phyloP scores from a whole-genome alignment of 352 stramenopile genomes.

The Plasmopara viticola region DNA sequence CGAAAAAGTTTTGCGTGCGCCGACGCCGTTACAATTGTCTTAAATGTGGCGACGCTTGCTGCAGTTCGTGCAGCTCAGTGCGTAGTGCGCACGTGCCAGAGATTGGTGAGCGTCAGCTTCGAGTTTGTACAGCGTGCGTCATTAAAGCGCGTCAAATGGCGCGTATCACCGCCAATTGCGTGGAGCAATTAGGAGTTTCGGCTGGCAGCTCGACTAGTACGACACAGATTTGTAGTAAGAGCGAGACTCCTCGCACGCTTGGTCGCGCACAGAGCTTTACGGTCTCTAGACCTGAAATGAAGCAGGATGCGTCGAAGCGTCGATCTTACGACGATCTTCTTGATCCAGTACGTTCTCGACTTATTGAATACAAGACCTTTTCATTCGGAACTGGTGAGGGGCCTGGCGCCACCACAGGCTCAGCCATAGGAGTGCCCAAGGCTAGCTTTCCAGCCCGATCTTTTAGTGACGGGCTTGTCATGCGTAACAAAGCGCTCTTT shows the following conservation, averaged over 20 bases:
- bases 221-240: constrained; percentile 21
- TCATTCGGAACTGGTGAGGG: constrained; percentile 26
- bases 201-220: constrained; percentile 6
- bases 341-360: constrained; percentile 58
- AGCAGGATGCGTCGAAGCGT: constrained; percentile 25
- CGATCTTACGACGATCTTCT: constrained; percentile 70
- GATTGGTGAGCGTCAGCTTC: constrained; percentile 64
- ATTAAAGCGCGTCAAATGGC: constrained; percentile 57
- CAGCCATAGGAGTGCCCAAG: constrained; percentile 40
- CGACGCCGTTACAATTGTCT: constrained; percentile 77
- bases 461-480: constrained; percentile 74
- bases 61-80: constrained; percentile 67
- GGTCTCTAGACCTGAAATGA: constrained; percentile 9
- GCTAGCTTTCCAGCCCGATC: constrained; percentile 58
- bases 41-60: constrained; percentile 77
- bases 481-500: constrained; percentile 61
- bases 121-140: constrained; percentile 75
- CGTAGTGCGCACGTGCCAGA: constrained; percentile 59
- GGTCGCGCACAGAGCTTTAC: constrained; percentile 48
- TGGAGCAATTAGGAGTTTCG: constrained; percentile 15
- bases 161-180: constrained; percentile 22
- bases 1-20: constrained; percentile 71
- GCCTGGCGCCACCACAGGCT: constrained; percentile 14
- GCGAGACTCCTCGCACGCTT: constrained; percentile 1
- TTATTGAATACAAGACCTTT: constrained; percentile 84